Conservation (phyloP, 2,329 filamentous ascomycete genomes). For the Gliomastix tumulicola region DNA sequence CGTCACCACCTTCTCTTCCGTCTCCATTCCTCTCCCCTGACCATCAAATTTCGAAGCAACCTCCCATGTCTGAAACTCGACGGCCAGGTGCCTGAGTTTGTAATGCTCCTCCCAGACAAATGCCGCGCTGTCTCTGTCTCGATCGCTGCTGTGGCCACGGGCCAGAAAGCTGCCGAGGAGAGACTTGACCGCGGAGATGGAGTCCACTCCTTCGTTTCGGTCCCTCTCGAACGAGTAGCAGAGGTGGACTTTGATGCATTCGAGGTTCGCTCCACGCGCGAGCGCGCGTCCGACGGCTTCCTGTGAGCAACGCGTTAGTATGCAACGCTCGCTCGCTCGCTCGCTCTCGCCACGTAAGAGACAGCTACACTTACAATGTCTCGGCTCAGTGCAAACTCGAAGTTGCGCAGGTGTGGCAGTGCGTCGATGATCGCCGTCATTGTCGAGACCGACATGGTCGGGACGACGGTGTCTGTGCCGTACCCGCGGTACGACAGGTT, state of each 20-base stretch:
- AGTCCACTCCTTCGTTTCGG: too few relatives aligned
- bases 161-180: neutral
- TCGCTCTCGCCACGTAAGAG: too few relatives aligned
- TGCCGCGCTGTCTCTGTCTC: neutral
- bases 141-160: neutral
- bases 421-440: conserved; percentile 6
- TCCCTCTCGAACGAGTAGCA: too few relatives aligned
- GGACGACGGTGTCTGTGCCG: neutral
- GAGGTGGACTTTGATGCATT: neutral
- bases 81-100: too few relatives aligned
- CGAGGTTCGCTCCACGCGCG: neutral
- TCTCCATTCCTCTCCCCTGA: too few relatives aligned
- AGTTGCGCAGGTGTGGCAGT: conserved; percentile 5
- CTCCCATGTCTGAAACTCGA: too few relatives aligned
- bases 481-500: conserved; percentile 2
- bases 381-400: too few relatives aligned
- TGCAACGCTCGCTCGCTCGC: too few relatives aligned
- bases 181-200: neutral
- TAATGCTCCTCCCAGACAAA: neutral
- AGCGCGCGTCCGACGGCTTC: neutral
- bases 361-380: too few relatives aligned
- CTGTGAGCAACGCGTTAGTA: too few relatives aligned
- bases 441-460: conserved; percentile 6
- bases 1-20: too few relatives aligned
- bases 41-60: too few relatives aligned